These are phyloP conservation scores for Microdochium bolleyi DNA, from an alignment of 2,329 filamentous ascomycete genomes.

Conservation along the genomic window DNA sequence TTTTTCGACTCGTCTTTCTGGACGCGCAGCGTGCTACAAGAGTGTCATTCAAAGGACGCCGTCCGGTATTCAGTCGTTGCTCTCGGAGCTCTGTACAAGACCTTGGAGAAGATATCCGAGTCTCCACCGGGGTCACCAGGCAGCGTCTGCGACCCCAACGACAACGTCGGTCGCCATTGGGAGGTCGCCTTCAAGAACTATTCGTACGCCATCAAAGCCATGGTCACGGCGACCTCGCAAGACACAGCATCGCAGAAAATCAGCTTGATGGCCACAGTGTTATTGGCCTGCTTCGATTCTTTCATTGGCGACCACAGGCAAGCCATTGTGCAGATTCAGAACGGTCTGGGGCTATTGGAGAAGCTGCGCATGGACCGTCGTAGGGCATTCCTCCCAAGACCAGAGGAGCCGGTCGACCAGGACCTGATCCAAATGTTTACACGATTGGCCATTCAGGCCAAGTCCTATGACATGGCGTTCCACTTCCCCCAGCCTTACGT, in stretches of 20 bases:
- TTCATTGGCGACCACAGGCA: conserved; percentile 57
- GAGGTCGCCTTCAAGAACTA: conserved; percentile 54
- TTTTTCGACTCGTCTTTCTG: conserved; percentile 62
- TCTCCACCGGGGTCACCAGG: conserved; percentile 39
- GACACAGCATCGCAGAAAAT: conserved; percentile 40
- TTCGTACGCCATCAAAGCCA: conserved; percentile 43
- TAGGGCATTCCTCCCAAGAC: conserved; percentile 25
- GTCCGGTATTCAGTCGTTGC: conserved; percentile 60
- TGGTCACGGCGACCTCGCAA: conserved; percentile 34
- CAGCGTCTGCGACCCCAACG: conserved; percentile 18
- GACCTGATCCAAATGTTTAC: conserved; percentile 58
- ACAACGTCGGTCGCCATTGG: conserved; percentile 43
- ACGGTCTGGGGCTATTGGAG: conserved; percentile 46
- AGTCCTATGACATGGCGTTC: conserved; percentile 62
- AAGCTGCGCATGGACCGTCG: conserved; percentile 38
- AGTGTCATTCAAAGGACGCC: conserved; percentile 52
- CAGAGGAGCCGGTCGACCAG: conserved; percentile 44
- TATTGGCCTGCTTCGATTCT: conserved; percentile 62
- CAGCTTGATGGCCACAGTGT: conserved; percentile 55
- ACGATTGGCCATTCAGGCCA: conserved; percentile 55
- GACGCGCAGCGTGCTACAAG: conserved; percentile 53
- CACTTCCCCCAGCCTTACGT: conserved; percentile 57
- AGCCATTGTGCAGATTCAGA: conserved; percentile 54
- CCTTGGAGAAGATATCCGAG: conserved; percentile 49
- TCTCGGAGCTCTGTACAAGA: conserved; percentile 59